Evolutionary conservation across 257 asterid species (phyloP), one percentile per base, ranked within the genome.

Genomic region (Solanum chiquidenum): DNA sequence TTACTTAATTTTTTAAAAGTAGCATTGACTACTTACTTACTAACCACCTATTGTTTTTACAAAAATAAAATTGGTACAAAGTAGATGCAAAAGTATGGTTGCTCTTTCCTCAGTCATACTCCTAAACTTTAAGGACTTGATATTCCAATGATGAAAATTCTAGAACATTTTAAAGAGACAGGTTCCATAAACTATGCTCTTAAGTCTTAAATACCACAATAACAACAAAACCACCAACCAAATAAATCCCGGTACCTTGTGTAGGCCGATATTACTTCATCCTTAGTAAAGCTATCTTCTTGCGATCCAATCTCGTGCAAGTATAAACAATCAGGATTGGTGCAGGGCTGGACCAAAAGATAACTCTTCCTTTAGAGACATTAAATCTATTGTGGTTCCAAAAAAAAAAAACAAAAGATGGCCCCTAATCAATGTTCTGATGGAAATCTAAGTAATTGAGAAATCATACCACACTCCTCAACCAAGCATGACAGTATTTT

Each of bases 401-500:
- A 34, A 80, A n/a, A 34, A 80, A n/a, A 66, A 27, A 72, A 83
- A 38, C 55, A 77, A 21, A 11, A 34, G 25, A 76, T 38, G 83
- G 46, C 35, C 83, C 46, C 49, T 73, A 11, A 86, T 18, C 71
- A 52, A 33, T 75, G 14, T n/a, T 27, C 9, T 6, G 14, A 49
- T 34, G 35, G 27, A 86, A 60, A 37, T 68, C 42, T 31, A 68
- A 68, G 29, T 49, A 88, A 83, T 40, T 66, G 37, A 79, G 29
- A 90, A 77, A 88, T 14, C 91, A 52, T 94, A 95, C 98, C 98
- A 92, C 88, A 84, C 93, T 94, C 91, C 97, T 94, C 90, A 95
- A 91, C 98, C 98, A 95, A 77, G 98, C 97, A 92, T 94, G 98
- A 86, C 98, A 95, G 89, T 94, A 95, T 92, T 95, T 95, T 49